These are phyloP conservation scores for Emericellopsis atlantica DNA, from an alignment of 2,329 filamentous ascomycete species.

Conservation along the genomic window DNA sequence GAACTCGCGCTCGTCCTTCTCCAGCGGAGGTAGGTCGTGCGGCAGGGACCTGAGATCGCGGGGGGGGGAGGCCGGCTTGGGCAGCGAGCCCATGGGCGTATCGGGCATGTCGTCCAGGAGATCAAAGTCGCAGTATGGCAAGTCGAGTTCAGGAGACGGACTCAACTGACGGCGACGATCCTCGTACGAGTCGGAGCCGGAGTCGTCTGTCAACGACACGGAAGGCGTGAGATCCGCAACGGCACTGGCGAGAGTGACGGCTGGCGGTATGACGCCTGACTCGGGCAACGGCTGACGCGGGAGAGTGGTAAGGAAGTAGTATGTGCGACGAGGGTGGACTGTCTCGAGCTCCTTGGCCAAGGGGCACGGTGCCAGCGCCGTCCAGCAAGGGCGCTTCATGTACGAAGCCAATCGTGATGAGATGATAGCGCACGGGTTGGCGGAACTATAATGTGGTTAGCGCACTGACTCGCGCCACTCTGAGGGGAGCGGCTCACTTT, in stretches of 20 bases:
- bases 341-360: slow-evolving; percentile 86
- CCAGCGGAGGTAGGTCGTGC: slow-evolving; percentile 75
- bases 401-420: slow-evolving; percentile 85
- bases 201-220: slow-evolving; percentile 45
- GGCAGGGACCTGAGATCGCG: slow-evolving; percentile 32
- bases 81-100: slow-evolving; percentile 44
- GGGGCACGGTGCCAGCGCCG: slow-evolving; percentile 66
- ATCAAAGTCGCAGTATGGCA: slow-evolving; percentile 79
- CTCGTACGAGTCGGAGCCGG: slow-evolving; percentile 57
- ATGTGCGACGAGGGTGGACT: slow-evolving; percentile 86
- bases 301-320: slow-evolving; percentile 89
- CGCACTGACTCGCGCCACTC: slow-evolving; percentile 1
- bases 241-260: slow-evolving; percentile 3
- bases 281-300: slow-evolving; percentile 68
- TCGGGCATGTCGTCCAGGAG: slow-evolving; percentile 49
- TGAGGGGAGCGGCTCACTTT: slow-evolving; percentile 53
- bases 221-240: slow-evolving; percentile 67
- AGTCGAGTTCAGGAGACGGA: slow-evolving; percentile 84
- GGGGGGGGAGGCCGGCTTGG: slow-evolving; percentile 21
- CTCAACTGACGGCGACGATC: slow-evolving; percentile 61
- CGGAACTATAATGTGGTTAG: slow-evolving; percentile 50
- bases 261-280: slow-evolving; percentile 15
- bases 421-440: slow-evolving; percentile 89
- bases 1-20: slow-evolving; percentile 93
- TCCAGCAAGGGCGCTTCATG: slow-evolving; percentile 77